These are phyloP conservation scores for Panicum virgatum DNA, from an alignment of 202 grass and related monocot genomes.

Conservation along the genomic window DNA sequence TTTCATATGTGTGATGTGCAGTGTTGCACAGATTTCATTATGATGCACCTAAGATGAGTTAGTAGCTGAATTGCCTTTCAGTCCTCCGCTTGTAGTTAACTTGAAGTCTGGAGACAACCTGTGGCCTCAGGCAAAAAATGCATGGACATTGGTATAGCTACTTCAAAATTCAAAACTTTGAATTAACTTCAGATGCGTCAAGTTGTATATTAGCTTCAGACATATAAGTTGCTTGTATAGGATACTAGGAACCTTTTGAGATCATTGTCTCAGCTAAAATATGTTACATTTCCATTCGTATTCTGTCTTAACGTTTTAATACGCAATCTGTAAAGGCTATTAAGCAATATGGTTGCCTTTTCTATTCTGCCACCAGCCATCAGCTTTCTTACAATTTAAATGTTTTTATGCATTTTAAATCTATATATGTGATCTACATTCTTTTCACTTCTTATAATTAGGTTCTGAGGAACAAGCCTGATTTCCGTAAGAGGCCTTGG, in stretches of 20 bases:
- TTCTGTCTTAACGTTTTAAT: neutral
- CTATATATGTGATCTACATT: slow-evolving; percentile 19
- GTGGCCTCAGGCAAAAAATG: slow-evolving; percentile 1
- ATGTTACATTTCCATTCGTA: neutral
- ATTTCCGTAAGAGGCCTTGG: slow-evolving; percentile 96
- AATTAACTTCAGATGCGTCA: neutral
- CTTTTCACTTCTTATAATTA: slow-evolving; percentile 43
- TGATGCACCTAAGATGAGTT: neutral
- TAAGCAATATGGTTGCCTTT: neutral
- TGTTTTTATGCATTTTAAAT: slow-evolving; percentile 40
- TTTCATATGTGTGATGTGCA: slow-evolving; percentile 5
- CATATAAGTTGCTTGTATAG: neutral
- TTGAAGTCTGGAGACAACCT: neutral
- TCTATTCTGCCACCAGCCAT: slow-evolving; percentile 1
- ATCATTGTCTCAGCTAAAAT: slow-evolving; percentile 1
- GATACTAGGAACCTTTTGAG: neutral
- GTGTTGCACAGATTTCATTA: neutral
- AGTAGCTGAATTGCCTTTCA: slow-evolving; percentile 1
- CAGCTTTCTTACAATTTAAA: slow-evolving; percentile 21
- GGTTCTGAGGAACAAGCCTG: slow-evolving; percentile 97
- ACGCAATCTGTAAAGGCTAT: neutral
- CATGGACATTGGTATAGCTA: neutral
- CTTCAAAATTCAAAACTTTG: neutral
- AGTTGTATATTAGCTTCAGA: slow-evolving; percentile 1
- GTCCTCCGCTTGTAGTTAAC: neutral